Conservation (phyloP, 352 stramenopile genomes). For the Phytopythium litorale region DNA sequence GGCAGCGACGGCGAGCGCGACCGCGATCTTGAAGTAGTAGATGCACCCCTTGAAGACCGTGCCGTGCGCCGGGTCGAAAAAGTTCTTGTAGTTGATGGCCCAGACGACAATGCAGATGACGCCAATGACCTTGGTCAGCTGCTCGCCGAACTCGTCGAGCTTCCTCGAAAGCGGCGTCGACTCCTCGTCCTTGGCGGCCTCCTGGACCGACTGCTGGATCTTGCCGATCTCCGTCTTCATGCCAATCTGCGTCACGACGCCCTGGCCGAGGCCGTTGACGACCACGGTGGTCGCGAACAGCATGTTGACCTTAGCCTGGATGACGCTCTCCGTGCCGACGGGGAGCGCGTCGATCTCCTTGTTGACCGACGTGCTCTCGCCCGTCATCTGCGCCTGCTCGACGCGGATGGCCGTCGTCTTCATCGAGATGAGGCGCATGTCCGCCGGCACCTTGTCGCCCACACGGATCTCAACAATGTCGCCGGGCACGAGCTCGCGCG, state of each 20-base stretch:
- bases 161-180: conserved; percentile 97
- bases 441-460: conserved; percentile 97
- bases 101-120: conserved; percentile 97
- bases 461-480: conserved; percentile 96
- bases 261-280: conserved; percentile 92
- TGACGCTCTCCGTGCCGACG: conserved; percentile 63
- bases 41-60: conserved; percentile 94
- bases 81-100: conserved; percentile 97
- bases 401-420: conserved; percentile 93
- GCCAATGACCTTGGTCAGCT: conserved; percentile 96
- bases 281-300: conserved; percentile 97
- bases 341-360: conserved; percentile 87
- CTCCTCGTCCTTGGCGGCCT: conserved; percentile 91
- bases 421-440: conserved; percentile 94
- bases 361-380: conserved; percentile 93
- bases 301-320: conserved; percentile 95
- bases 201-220: conserved; percentile 92
- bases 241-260: conserved; percentile 94
- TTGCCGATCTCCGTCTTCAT: conserved; percentile 99
- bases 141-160: conserved; percentile 97
- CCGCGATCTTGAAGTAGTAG: conserved; percentile 99
- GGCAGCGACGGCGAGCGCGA: conserved; percentile 97
- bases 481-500: conserved; percentile 93
- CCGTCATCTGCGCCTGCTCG: conserved; percentile 97
- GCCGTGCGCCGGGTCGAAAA: conserved; percentile 87